These are phyloP conservation scores for Smallanthus sonchifolius DNA, from an alignment of 129 eudicot species.

Conservation along the genomic window DNA sequence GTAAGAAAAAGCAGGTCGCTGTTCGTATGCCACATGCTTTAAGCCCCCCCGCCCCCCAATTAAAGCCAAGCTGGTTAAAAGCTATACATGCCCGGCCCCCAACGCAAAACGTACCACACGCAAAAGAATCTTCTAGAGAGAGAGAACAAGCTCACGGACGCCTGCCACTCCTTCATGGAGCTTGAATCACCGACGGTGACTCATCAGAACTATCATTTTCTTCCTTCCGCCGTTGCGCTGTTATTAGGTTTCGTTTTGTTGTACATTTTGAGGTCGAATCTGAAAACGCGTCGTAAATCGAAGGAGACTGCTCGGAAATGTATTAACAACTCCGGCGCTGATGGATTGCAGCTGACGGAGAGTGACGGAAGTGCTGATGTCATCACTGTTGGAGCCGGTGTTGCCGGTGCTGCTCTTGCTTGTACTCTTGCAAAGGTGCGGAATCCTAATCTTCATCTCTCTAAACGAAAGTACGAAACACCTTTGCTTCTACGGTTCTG, in stretches of 20 bases:
- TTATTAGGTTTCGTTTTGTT: constrained; percentile 33
- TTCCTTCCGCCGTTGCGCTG: constrained; percentile 36
- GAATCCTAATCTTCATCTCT: background rate
- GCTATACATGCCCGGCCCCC: background rate
- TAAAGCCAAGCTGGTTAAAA: background rate
- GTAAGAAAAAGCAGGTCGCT: no score
- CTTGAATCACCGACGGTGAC: constrained; percentile 18
- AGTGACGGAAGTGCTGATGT: constrained; percentile 41
- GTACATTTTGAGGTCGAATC: constrained; percentile 25
- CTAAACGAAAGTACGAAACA: background rate
- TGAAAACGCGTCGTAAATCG: constrained; percentile 22
- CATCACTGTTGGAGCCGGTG: constrained; percentile 63
- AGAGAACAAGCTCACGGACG: background rate
- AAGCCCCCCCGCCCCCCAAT: no score
- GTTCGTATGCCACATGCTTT: background rate
- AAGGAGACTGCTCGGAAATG: constrained; percentile 4
- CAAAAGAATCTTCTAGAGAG: background rate
- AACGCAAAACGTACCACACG: background rate
- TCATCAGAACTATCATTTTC: constrained; percentile 31
- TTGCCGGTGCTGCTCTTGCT: constrained; percentile 72
- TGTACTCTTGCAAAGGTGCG: constrained; percentile 59
- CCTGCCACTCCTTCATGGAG: constrained; percentile 7
- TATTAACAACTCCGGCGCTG: constrained; percentile 13
- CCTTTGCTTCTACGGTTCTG: constrained; percentile 20
- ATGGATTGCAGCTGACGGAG: constrained; percentile 16